Evolutionary conservation across 176 grass and related monocot genomes (phyloP), one percentile per base, ranked within the genome.

Genomic region (Oryza meyeriana): DNA sequence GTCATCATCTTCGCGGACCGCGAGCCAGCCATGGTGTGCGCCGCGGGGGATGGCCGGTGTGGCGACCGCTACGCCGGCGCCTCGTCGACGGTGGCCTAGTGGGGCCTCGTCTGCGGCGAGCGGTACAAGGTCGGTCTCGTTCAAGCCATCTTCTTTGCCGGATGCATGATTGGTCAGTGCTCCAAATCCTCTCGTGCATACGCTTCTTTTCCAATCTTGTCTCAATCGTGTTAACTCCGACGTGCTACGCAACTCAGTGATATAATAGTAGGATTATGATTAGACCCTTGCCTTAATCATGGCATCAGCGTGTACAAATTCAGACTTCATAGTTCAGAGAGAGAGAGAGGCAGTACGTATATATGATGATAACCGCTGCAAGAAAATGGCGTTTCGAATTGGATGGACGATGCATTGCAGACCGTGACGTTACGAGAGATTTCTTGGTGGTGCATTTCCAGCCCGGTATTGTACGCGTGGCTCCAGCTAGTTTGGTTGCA

Each of bases 1-100:
- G 90, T 91, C 12, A 98, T 93, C 74, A 98, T 98, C 84, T 98
- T 98, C 81, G 88, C 95, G 11, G 95, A 98, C 88, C 78, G 90
- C 1, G 92, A 97, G 64, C 92, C 95, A 3, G 72, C 62, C 69
- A 71, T 48, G 24, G 8, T 16, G 3, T 85, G 92, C 72, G 3
- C 42, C 10, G 33, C 47, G 6, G 20, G 61, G 2, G 29, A 10
- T 0, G 74, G 81, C n/a, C 64, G 27, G 71, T 80, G 77, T 79
- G 74, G 73, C 22, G 89, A 88, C 82, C 89, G 50, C 5, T 96
- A 83, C 90, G 79, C 41, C 10, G 72, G 50, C 48, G 80, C 83
- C 3, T 55, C 90, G n/a, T 92, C 95, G 14, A 94, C 91, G 30
- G 92, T 98, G 34, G 81, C 86, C 29, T 88, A 98, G 70, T 98